Evolutionary conservation across 805 yeast species (phyloP).

Genomic region (Lachancea lanzarotensis): DNA sequence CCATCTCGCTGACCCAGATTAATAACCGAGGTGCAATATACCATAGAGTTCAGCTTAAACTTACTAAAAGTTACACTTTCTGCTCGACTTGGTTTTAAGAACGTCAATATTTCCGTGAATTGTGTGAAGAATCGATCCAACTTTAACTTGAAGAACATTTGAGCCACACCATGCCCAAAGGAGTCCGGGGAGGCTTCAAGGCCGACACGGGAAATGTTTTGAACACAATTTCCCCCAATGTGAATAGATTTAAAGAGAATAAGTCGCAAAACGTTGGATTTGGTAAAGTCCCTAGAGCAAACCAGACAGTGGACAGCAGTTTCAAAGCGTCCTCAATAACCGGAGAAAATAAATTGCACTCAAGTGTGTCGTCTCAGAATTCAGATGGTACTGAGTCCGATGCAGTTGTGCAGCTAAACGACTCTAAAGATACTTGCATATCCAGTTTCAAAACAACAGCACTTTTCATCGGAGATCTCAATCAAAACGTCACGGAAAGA

Average conservation of each 20-base stretch:
- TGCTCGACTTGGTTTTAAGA: no score
- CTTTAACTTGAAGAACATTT: not conserved
- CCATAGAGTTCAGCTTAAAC: no score
- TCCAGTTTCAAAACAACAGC: slow-evolving; percentile 23
- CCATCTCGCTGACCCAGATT: no score
- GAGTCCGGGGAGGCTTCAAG: not conserved
- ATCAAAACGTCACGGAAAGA: slow-evolving; percentile 43
- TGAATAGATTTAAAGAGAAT: not conserved
- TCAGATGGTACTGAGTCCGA: slow-evolving; percentile 4
- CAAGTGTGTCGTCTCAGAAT: not conserved
- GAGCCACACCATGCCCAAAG: not conserved
- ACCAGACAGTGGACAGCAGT: not conserved
- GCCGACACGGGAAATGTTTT: not conserved
- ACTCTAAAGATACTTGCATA: not conserved
- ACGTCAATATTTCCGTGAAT: not conserved
- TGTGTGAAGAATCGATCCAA: not conserved
- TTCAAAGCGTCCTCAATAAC: not conserved
- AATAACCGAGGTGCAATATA: no score
- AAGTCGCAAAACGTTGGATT: not conserved
- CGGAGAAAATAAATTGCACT: not conserved
- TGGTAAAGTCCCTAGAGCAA: not conserved
- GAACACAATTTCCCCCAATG: slow-evolving; percentile 5
- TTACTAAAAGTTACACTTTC: no score
- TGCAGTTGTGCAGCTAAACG: not conserved
- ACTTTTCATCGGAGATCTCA: slow-evolving; percentile 60